Percentiles rank a stretch among this genome's conserved stretches.
Evolutionary conservation across 1,284 basidiomycete species (phyloP).

Genomic region (Porodaedalea pini): DNA sequence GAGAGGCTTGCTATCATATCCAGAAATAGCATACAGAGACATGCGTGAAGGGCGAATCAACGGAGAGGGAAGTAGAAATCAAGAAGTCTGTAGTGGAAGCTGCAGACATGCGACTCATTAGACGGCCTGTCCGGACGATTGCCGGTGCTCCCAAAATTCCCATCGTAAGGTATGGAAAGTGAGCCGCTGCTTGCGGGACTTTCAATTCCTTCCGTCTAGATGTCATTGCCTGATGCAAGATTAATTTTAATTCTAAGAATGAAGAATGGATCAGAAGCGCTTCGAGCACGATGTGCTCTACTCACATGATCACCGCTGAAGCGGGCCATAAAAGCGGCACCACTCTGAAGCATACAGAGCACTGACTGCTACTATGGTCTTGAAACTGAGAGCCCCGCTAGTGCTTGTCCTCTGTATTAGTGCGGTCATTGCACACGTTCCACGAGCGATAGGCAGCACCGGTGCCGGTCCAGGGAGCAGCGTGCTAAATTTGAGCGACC

Average conservation of each 20-base stretch:
- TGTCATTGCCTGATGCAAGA: background rate
- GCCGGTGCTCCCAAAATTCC: too few relatives aligned
- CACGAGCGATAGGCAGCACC: background rate
- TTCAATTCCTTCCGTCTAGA: too few relatives aligned
- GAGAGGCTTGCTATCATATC: background rate
- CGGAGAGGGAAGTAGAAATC: too few relatives aligned
- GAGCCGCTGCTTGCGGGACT: too few relatives aligned
- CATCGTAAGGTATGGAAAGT: too few relatives aligned
- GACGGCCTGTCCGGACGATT: too few relatives aligned
- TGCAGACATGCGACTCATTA: too few relatives aligned
- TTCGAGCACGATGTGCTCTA: background rate
- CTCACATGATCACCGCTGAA: constrained; percentile 6
- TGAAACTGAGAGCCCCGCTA: background rate
- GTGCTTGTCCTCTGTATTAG: background rate
- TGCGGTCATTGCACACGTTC: background rate
- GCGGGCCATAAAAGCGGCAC: background rate
- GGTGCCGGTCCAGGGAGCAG: background rate
- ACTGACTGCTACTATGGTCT: background rate
- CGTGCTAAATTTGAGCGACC: background rate
- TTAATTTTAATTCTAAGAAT: background rate
- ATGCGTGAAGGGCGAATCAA: too few relatives aligned
- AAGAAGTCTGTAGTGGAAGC: too few relatives aligned
- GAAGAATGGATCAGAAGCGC: background rate
- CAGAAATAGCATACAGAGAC: background rate
- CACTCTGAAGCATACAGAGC: background rate